Percentiles rank a stretch among this genome's conserved stretches.
Conservation (phyloP, 306 rosid species). For the Corylus americana region DNA sequence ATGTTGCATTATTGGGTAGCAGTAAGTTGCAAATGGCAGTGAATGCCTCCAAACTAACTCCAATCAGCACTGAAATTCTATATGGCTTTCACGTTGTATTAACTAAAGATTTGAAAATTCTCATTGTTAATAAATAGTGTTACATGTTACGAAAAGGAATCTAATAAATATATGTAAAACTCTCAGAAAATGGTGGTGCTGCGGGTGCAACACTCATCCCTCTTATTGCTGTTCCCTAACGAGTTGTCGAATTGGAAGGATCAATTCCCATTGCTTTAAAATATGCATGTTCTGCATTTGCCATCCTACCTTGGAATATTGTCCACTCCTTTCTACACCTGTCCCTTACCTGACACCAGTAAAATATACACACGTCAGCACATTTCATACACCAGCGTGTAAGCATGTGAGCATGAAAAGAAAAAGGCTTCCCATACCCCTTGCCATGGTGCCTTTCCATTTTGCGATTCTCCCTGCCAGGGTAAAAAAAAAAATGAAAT, state of each 20-base stretch:
- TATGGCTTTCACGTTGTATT: conserved; percentile 16
- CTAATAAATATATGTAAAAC: conserved; percentile 18
- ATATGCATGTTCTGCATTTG: conserved; percentile 79
- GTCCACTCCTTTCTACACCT: conserved; percentile 97
- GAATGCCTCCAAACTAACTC: neutral
- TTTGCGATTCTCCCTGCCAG: conserved; percentile 70
- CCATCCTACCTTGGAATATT: conserved; percentile 76
- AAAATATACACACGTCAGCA: conserved; percentile 24
- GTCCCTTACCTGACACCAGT: conserved; percentile 78
- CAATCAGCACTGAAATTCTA: conserved; percentile 24
- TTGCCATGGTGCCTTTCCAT: conserved; percentile 81
- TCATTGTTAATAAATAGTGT: conserved; percentile 26
- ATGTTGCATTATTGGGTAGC: neutral
- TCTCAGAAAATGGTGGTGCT: conserved; percentile 26
- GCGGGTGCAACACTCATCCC: conserved; percentile 28
- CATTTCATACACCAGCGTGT: neutral
- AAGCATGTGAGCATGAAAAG: neutral
- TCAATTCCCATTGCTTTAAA: conserved; percentile 58
- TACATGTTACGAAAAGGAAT: conserved; percentile 18
- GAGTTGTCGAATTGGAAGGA: conserved; percentile 47
- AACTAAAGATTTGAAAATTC: conserved; percentile 20
- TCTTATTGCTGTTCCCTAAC: conserved; percentile 29
- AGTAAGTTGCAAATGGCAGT: neutral
- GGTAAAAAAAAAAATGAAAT: neutral
- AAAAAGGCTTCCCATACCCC: conserved; percentile 53